phyloP scores from a whole-genome alignment of 1,284 basidiomycete genomes.

The Xanthoconium separans region DNA sequence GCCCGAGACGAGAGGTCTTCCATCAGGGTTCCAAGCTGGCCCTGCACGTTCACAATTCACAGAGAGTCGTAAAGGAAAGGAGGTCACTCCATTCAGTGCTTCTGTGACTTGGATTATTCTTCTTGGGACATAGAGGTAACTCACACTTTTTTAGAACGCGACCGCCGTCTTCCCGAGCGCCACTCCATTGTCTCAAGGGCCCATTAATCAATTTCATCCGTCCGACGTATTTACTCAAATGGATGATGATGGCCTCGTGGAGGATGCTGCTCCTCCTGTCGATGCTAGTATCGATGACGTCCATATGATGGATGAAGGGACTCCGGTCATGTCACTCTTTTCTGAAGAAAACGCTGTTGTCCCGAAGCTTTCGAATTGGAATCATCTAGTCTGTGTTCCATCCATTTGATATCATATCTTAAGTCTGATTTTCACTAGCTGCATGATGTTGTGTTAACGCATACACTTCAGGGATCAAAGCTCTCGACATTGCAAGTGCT shows the following conservation, averaged over 20 bases:
- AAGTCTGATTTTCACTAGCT: constrained; percentile 41
- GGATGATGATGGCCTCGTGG: constrained; percentile 10
- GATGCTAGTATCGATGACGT: constrained; percentile 20
- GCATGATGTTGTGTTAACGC: constrained; percentile 56
- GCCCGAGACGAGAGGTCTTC: constrained; percentile 17
- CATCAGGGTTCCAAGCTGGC: constrained; percentile 21
- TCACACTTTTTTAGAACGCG: constrained; percentile 1
- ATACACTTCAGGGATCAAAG: constrained; percentile 40
- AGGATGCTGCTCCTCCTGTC: constrained; percentile 16
- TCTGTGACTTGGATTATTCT: constrained; percentile 10
- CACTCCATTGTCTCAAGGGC: constrained; percentile 2
- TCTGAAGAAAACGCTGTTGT: constrained; percentile 34
- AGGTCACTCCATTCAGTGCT: constrained; percentile 3
- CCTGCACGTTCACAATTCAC: constrained; percentile 21
- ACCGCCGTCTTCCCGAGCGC: constrained; percentile 7
- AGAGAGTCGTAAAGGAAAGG: constrained; percentile 21
- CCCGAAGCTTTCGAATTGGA: constrained; percentile 46
- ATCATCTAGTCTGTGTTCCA: constrained; percentile 47
- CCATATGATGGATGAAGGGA: constrained; percentile 22
- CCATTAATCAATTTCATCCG: constrained; percentile 6
- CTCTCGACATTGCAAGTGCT: constrained; percentile 57
- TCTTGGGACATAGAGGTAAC: not conserved
- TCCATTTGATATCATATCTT: not conserved
- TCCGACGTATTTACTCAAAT: constrained; percentile 14
- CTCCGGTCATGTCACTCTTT: constrained; percentile 6